Percentiles rank a stretch among this genome's conserved stretches.
These are phyloP conservation scores for Fragosphaeria purpurea DNA, from an alignment of 2,329 filamentous ascomycete genomes.

Conservation along the genomic window DNA sequence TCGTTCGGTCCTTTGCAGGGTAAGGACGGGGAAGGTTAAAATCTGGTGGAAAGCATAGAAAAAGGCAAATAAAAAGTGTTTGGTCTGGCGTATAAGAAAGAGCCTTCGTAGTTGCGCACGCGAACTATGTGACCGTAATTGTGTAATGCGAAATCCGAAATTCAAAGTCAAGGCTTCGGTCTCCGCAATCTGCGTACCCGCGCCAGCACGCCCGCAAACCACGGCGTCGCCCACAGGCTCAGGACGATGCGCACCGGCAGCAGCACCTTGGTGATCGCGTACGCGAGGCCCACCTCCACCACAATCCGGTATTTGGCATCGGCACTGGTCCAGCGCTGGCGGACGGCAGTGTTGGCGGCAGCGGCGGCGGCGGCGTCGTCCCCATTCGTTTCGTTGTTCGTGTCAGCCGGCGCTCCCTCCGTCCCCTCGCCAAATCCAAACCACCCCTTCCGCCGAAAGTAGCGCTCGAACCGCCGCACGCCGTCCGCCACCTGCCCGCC, in stretches of 20 bases:
- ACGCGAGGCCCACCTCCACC: slow-evolving; percentile 72
- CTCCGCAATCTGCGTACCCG: slow-evolving; percentile 17
- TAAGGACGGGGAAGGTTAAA: too few relatives aligned
- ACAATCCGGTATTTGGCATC: slow-evolving; percentile 46
- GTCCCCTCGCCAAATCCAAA: slow-evolving; percentile 47
- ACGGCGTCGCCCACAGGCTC: slow-evolving; percentile 84
- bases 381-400: neutral
- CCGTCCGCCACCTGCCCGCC: slow-evolving; percentile 48
- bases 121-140: too few relatives aligned
- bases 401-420: slow-evolving; percentile 18
- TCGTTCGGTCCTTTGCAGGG: too few relatives aligned
- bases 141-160: too few relatives aligned
- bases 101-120: too few relatives aligned
- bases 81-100: too few relatives aligned
- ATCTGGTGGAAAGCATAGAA: neutral
- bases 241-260: slow-evolving; percentile 65
- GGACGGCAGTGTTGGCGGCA: slow-evolving; percentile 11
- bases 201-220: slow-evolving; percentile 67
- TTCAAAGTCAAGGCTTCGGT: neutral
- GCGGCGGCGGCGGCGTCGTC: slow-evolving; percentile 21
- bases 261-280: slow-evolving; percentile 78
- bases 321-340: slow-evolving; percentile 27
- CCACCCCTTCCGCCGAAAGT: slow-evolving; percentile 73
- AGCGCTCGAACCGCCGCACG: slow-evolving; percentile 64
- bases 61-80: neutral